Percentiles rank a stretch among this genome's conserved stretches.
phyloP scores from a whole-genome alignment of 805 yeast species.

The Barnettozyma sp. region DNA sequence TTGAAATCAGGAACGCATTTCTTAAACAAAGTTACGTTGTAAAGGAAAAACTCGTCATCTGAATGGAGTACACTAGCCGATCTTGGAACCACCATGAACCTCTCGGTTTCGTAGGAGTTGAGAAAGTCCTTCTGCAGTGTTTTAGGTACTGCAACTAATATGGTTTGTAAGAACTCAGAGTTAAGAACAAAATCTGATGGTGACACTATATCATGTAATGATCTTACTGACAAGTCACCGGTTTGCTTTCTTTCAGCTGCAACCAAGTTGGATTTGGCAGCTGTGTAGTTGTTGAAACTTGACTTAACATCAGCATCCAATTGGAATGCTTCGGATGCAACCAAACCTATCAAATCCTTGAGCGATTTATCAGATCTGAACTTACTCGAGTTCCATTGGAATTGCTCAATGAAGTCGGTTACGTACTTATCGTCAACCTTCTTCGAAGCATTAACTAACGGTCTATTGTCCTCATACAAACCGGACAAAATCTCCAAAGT shows the following conservation, averaged over 20 bases:
- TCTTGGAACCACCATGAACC: conserved; percentile 86
- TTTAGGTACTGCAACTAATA: conserved; percentile 86
- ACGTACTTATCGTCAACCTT: conserved; percentile 48
- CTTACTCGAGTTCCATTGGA: conserved; percentile 84
- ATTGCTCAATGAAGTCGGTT: conserved; percentile 60
- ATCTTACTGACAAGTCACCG: conserved; percentile 88
- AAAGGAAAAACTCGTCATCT: conserved; percentile 71
- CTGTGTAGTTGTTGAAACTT: conserved; percentile 67
- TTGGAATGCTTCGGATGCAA: conserved; percentile 71
- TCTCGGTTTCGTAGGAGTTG: conserved; percentile 64
- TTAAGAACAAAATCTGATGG: conserved; percentile 77
- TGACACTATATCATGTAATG: conserved; percentile 81
- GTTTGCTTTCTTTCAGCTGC: conserved; percentile 90
- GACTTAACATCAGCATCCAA: conserved; percentile 80
- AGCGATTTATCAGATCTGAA: conserved; percentile 81
- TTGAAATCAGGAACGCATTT: conserved; percentile 68
- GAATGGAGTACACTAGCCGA: conserved; percentile 62
- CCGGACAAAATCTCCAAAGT: conserved; percentile 63
- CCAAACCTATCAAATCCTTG: conserved; percentile 59
- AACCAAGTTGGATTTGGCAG: conserved; percentile 74
- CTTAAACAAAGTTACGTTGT: conserved; percentile 77
- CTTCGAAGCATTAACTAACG: conserved; percentile 41
- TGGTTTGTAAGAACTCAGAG: conserved; percentile 80
- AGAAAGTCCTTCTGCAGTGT: conserved; percentile 52
- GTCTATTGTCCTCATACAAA: conserved; percentile 36